Evolutionary conservation across 768 basidiomycete species (phyloP), one percentile per base, ranked within the genome.

Genomic region (Rhizopogon vinicolor): DNA sequence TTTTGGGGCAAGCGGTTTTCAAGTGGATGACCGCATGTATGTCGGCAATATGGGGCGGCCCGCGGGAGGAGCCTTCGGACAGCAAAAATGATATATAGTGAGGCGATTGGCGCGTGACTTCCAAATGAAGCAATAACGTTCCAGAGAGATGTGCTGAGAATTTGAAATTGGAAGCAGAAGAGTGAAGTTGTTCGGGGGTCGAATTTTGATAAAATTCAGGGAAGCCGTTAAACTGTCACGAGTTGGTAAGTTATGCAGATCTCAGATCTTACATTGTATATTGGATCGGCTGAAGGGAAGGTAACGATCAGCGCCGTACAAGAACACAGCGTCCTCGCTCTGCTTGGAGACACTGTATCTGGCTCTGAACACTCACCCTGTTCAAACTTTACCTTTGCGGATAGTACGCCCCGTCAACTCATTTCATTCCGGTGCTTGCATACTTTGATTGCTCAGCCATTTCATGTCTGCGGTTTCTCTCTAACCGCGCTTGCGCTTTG

Each of bases 91-190:
- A 37, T 37, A 37, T 37, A 37, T 37, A 13, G 12, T 13, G 25
- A 25, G 25, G 25, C 25, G 25, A 25, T 25, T 25, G 41, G 56
- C 45, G 41, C 40, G 55, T 50, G 31, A 55, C 14, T 42, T 33
- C 61, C 37, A 5, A 33, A 58, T 59, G 54, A 48, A 54, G 64
- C 18, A 51, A 52, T 60, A 22, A 33, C 41, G 58, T 40, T 35
- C 61, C 60, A 51, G 31, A 4, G 13, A 5, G 31, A 18, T 10
- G 41, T 57, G 57, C 3, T 31, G 2, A 1, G 25, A 44, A 71
- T 69, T 69, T 63, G 60, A 68, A 72, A 72, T 70, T 45, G 51
- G 68, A 69, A 69, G 66, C 54, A 3, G 16, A 31, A 19, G 41
- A 41, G 41, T 52, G 40, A 43, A 25, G 14, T 28, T 19, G 43